These are phyloP conservation scores for Polytrichum formosum DNA, from an alignment of 225 moss, liverwort and hornwort genomes.

Conservation along the genomic window DNA sequence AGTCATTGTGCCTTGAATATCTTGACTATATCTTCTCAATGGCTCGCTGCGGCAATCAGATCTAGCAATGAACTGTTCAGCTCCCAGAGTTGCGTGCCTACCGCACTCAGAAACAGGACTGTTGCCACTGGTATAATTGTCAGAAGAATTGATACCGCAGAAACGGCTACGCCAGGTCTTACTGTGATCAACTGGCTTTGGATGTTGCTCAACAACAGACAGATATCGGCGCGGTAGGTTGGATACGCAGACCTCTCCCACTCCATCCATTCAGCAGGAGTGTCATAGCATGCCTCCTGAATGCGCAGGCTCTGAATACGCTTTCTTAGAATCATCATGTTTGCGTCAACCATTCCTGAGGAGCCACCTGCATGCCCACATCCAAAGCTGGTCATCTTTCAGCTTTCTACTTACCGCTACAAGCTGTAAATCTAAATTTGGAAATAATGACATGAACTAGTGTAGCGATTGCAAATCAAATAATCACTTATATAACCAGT, in stretches of 20 bases:
- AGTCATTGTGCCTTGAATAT: not conserved
- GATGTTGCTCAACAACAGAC: conserved; percentile 54
- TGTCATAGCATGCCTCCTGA: conserved; percentile 55
- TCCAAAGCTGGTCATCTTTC: not conserved
- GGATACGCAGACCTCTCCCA: conserved; percentile 84
- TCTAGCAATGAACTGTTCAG: conserved; percentile 54
- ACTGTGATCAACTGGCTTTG: conserved; percentile 63
- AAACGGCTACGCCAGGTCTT: conserved; percentile 63
- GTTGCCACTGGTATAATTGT: conserved; percentile 67
- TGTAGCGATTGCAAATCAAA: not conserved
- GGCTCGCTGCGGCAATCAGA: conserved; percentile 25
- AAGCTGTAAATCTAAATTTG: not conserved
- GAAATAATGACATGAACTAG: not conserved
- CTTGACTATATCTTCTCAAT: conserved; percentile 10
- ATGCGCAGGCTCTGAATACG: conserved; percentile 74
- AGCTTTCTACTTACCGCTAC: not conserved
- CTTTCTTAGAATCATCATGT: conserved; percentile 82
- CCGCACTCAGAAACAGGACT: conserved; percentile 50
- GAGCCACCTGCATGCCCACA: conserved; percentile 45
- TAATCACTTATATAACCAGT: too few species aligned
- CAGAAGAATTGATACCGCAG: conserved; percentile 45
- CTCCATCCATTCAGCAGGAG: conserved; percentile 79
- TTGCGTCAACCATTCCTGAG: conserved; percentile 62
- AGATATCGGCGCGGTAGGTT: conserved; percentile 69
- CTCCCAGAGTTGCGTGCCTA: conserved; percentile 67